These are phyloP conservation scores for Populus hybrid DNA, from an alignment of 441 rosid species.

Conservation along the genomic window DNA sequence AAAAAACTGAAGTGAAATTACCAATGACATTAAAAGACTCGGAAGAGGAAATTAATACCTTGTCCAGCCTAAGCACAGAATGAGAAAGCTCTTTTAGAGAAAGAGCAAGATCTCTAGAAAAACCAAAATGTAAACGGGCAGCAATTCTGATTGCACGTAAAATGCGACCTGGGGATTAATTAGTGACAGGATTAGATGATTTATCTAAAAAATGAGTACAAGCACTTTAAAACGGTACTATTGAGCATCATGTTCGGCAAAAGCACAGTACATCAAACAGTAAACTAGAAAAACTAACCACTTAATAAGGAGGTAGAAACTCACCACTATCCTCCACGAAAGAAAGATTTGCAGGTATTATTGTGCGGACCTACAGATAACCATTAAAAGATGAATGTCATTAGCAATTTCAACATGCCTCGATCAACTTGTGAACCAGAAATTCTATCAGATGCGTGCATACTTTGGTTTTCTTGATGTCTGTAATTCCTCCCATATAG, in stretches of 20 bases:
- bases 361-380: constrained; percentile 52
- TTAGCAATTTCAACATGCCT: constrained; percentile 11
- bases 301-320: constrained; percentile 18
- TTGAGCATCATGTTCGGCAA: constrained; percentile 34
- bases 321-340: constrained; percentile 71
- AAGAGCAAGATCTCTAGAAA: constrained; percentile 59
- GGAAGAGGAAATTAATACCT: constrained; percentile 34
- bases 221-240: not conserved
- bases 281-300: constrained; percentile 15
- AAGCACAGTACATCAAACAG: constrained; percentile 34
- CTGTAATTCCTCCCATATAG: constrained; percentile 71
- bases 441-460: constrained; percentile 36
- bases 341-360: constrained; percentile 55
- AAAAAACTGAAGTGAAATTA: constrained; percentile 7
- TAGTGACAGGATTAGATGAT: constrained; percentile 2
- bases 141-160: constrained; percentile 73
- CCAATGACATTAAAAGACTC: not conserved
- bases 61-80: constrained; percentile 52
- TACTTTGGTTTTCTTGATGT: constrained; percentile 72
- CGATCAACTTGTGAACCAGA: constrained; percentile 12
- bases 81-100: constrained; percentile 47
- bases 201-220: not conserved
- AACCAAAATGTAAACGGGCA: constrained; percentile 64
- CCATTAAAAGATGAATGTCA: constrained; percentile 14
- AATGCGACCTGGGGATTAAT: constrained; percentile 53